Evolutionary conservation across 1,284 basidiomycete genomes (phyloP).

Genomic region (Moesziomyces sp.): DNA sequence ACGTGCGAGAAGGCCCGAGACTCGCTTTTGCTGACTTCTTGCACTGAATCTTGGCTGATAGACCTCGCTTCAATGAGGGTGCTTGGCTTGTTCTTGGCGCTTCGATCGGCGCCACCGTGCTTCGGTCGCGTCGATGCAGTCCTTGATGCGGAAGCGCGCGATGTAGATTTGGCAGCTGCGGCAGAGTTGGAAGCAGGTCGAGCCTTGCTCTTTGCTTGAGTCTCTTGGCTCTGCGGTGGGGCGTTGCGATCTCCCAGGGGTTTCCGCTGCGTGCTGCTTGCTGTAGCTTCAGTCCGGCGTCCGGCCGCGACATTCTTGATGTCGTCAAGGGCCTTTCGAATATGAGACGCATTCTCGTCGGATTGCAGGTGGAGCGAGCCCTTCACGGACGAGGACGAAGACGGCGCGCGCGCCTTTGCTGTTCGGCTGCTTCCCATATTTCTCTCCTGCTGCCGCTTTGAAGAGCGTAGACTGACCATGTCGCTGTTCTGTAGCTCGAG

Average conservation of each 20-base stretch:
- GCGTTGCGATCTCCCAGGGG: constrained; percentile 30
- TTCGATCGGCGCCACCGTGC: not conserved
- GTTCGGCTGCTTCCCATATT: not conserved
- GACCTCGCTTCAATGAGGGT: not conserved
- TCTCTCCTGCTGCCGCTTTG: not conserved
- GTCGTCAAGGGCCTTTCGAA: constrained; percentile 12
- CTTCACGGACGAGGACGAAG: constrained; percentile 19
- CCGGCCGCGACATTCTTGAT: constrained; percentile 22
- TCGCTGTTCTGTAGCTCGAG: not conserved
- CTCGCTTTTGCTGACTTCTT: not conserved
- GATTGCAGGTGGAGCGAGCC: constrained; percentile 1
- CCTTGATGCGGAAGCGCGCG: not conserved
- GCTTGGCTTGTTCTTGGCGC: not conserved
- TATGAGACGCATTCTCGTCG: constrained; percentile 21
- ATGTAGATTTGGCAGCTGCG: not conserved
- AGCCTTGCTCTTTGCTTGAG: not conserved
- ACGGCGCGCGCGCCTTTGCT: constrained; percentile 2
- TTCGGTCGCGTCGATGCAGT: constrained; percentile 14
- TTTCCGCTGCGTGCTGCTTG: constrained; percentile 11
- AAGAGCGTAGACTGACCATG: constrained; percentile 17
- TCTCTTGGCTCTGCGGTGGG: not conserved
- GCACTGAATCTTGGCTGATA: not conserved
- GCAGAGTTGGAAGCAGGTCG: not conserved
- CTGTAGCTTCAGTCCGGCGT: not conserved
- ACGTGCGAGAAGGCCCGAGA: constrained; percentile 3